Base-by-base conservation (phyloP, 176 grass and related monocot species). In the Avena sativa region DNA sequence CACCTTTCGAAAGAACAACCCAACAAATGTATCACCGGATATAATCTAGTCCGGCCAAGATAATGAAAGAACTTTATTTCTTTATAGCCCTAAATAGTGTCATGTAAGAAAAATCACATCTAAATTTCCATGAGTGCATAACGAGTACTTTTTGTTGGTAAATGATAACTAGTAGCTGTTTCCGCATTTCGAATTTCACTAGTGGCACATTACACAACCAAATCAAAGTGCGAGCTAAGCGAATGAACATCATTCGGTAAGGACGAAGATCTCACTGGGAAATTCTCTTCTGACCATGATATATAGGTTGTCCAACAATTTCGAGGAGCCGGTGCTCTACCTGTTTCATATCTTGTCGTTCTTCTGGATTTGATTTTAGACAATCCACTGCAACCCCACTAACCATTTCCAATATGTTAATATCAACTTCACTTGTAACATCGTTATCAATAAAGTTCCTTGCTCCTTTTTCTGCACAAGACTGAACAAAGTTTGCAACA, bases 321-420 rank as follows among this genome's bases (percentile, higher is more conserved):
- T 65, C 4, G 5, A 65, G 62, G 4, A 65, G 62, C 12, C 62
- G 62, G 25, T 65, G 25, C 15, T 65, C 62, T 30, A 65, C 62
- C 15, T 65, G 62, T 23, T 65, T 30, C 30, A 38, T 36, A 17
- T 69, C 65, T 69, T 9, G 15, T 14, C 30, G 30, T 34, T 69
- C 65, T 69, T 69, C 65, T 38, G 65, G 65, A 69, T 69, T 69
- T 0, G 12, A 6, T 69, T 69, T 69, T 36, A 69, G 65, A 69
- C 65, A 69, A 19, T 69, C 65, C 4, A 3, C 32, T 17, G 65
- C 28, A 17, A 69, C 65, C 28, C 6, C 14, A 17, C 65, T 38
- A 9, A 69, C 65, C 65, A 69, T 69, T 38, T 69, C 65, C 15
- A 69, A 69, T 6, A 69, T 17, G 19, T 34, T 69, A 14, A 69